Percentiles rank a stretch among this genome's conserved stretches.
Conservation (phyloP, 1,284 basidiomycete genomes). For the Apiotrichum siamense region DNA sequence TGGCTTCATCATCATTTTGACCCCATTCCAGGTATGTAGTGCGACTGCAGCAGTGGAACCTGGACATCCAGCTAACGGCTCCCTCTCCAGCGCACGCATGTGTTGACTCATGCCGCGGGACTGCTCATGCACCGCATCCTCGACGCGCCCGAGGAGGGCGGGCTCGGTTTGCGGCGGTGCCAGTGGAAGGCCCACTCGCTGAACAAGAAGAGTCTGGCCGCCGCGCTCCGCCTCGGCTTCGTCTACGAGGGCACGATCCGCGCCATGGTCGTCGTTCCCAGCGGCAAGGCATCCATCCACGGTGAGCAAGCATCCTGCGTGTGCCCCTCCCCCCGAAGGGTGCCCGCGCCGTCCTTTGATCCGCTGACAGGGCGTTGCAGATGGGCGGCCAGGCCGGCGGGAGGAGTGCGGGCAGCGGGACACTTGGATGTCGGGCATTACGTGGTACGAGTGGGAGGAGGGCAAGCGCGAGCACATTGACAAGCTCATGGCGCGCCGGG, state of each 20-base stretch:
- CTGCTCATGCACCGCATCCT: slow-evolving; percentile 37
- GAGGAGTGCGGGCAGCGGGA: slow-evolving; percentile 25
- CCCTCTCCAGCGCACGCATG: slow-evolving; percentile 30
- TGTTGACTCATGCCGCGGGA: slow-evolving; percentile 37
- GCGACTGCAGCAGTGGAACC: background rate
- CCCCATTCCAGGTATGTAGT: slow-evolving; percentile 30
- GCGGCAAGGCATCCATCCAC: slow-evolving; percentile 25
- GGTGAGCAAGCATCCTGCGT: too few relatives aligned
- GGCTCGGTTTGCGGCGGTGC: slow-evolving; percentile 35
- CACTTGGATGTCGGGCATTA: slow-evolving; percentile 33
- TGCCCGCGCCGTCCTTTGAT: too few relatives aligned
- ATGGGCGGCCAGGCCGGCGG: slow-evolving; percentile 23
- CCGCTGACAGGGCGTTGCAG: slow-evolving; percentile 15
- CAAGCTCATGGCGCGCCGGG: slow-evolving; percentile 20
- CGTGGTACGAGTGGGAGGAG: slow-evolving; percentile 42
- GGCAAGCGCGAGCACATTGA: slow-evolving; percentile 30
- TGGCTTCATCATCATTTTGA: slow-evolving; percentile 36
- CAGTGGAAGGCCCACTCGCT: slow-evolving; percentile 40
- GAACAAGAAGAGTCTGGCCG: slow-evolving; percentile 25
- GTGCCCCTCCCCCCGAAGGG: too few relatives aligned
- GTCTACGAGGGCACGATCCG: slow-evolving; percentile 30
- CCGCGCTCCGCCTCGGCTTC: slow-evolving; percentile 34
- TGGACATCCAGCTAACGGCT: background rate
- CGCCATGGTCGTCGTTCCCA: slow-evolving; percentile 25
- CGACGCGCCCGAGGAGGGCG: slow-evolving; percentile 28